Conservation (phyloP, 73 alveolate genomes). For the Symbiodinium pilosum region DNA sequence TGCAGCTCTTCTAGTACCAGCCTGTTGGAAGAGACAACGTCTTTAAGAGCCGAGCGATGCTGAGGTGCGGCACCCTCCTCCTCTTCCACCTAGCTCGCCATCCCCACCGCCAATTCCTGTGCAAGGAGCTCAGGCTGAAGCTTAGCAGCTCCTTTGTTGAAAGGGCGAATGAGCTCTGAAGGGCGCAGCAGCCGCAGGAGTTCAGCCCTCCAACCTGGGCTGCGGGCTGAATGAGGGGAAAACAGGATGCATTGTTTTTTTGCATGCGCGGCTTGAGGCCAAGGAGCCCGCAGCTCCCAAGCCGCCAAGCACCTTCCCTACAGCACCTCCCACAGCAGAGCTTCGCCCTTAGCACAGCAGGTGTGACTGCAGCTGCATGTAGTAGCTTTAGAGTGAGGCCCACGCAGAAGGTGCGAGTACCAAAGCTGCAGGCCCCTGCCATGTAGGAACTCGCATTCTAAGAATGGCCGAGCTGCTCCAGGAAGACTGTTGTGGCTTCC, state of each 20-base stretch:
- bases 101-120: conserved; percentile 47
- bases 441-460: too few species aligned
- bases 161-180: not conserved
- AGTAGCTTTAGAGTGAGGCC: not conserved
- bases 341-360: not conserved
- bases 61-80: conserved; percentile 88
- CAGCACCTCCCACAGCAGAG: conserved; percentile 82
- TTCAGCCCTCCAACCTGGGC: conserved; percentile 93
- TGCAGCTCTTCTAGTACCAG: too few species aligned
- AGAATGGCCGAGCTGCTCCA: too few species aligned
- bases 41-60: not conserved
- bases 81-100: conserved; percentile 75
- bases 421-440: conserved; percentile 76
- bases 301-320: conserved; percentile 76
- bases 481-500: too few species aligned
- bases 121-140: not conserved
- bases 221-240: too few species aligned
- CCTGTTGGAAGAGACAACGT: too few species aligned
- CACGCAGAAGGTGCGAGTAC: conserved; percentile 61
- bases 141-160: not conserved
- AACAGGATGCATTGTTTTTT: too few species aligned
- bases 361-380: not conserved
- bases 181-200: conserved; percentile 47
- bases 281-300: conserved; percentile 18
- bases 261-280: too few species aligned